Evolutionary conservation across 148 eudicot genomes (phyloP).

Genomic region (Camellia granthamiana): DNA sequence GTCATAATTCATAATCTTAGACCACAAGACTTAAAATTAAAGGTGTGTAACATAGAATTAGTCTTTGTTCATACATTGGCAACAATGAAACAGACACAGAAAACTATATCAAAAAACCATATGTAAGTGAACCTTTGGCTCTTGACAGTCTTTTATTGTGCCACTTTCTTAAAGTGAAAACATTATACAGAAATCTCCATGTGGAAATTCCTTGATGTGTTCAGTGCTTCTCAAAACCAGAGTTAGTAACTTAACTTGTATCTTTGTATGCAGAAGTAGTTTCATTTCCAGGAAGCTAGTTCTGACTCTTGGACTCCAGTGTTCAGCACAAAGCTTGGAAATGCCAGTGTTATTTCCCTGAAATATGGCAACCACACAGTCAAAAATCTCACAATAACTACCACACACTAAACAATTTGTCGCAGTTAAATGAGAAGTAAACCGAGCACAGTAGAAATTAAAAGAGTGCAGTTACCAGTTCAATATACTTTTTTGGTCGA

Average conservation of each 20-base stretch:
- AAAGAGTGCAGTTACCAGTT: not conserved
- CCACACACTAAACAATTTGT: not conserved
- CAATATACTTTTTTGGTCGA: too few species aligned
- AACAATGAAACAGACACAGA: too few species aligned
- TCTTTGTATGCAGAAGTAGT: too few species aligned
- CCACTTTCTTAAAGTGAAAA: not conserved
- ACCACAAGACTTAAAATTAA: too few species aligned
- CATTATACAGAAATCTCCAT: not conserved
- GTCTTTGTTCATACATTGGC: too few species aligned
- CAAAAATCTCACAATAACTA: not conserved
- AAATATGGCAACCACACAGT: constrained; percentile 5
- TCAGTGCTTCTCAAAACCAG: not conserved
- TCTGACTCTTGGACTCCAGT: constrained; percentile 37
- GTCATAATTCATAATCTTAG: too few species aligned
- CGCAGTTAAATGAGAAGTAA: not conserved
- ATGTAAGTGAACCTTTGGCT: too few species aligned
- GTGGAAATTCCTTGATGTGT: not conserved
- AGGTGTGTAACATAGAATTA: too few species aligned
- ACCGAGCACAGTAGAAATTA: not conserved
- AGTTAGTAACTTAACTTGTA: not conserved
- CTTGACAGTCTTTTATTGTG: not conserved
- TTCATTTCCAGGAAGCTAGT: constrained; percentile 12
- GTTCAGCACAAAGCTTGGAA: constrained; percentile 53
- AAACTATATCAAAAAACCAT: too few species aligned
- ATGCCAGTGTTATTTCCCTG: constrained; percentile 68